phyloP scores from a whole-genome alignment of 164 flowering plant species.

The Dillenia turbinata region DNA sequence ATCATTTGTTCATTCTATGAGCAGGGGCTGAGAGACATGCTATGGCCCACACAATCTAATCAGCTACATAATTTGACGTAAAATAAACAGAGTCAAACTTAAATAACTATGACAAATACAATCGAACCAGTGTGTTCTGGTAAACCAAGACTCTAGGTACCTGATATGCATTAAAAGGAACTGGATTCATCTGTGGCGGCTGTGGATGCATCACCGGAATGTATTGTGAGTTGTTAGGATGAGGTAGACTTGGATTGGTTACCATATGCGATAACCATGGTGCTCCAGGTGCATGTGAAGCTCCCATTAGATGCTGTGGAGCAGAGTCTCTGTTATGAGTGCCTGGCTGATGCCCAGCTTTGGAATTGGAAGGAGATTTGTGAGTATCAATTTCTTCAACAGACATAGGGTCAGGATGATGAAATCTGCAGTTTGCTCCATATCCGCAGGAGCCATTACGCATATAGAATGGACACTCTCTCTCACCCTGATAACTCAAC shows the following conservation, averaged over 20 bases:
- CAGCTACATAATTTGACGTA: too few species aligned
- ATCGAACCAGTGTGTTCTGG: too few species aligned
- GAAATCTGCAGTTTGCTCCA: constrained; percentile 77
- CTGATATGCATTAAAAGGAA: too few species aligned
- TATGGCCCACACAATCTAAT: too few species aligned
- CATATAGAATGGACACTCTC: constrained; percentile 85
- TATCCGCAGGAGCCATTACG: constrained; percentile 90
- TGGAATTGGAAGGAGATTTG: too few species aligned
- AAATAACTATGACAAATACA: too few species aligned
- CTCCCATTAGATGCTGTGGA: constrained; percentile 31
- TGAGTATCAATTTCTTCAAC: constrained; percentile 35
- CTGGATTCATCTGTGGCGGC: too few species aligned
- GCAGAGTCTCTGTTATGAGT: constrained; percentile 18
- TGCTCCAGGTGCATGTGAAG: constrained; percentile 56
- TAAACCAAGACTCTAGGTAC: too few species aligned
- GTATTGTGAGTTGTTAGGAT: constrained; percentile 38
- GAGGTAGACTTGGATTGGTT: constrained; percentile 47
- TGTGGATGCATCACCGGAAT: constrained; percentile 9
- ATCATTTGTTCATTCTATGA: too few species aligned
- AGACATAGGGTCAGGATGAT: constrained; percentile 89
- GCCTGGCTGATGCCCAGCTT: too few species aligned
- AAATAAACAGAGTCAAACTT: too few species aligned
- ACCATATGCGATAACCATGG: constrained; percentile 41
- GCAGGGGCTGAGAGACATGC: too few species aligned
- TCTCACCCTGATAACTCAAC: constrained; percentile 63